Base-by-base conservation (phyloP, 129 eudicot genomes). In the Oenanthe sinensis region DNA sequence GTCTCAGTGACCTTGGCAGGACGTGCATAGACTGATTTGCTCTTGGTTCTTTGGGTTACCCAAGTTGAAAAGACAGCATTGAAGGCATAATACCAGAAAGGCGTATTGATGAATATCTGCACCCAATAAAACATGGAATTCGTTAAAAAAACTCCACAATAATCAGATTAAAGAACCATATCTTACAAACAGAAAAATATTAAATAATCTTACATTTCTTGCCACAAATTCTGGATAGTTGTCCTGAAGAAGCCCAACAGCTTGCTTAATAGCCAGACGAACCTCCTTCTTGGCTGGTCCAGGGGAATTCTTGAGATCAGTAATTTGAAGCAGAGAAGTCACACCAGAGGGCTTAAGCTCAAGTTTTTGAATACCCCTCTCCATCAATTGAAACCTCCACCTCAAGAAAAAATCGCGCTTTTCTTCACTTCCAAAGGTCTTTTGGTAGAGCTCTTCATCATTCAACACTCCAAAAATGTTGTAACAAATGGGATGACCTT, bases 201-300 rank as follows among this genome's bases (percentile, higher is more conserved):
- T 22, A 14, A 74, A 39, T 48, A 58, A 44, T 28, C 86, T 84
- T 81, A 93, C 98, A 84, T 93, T 90, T 80, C 87, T 93, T 8
- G 98, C 93, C 14, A 87, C 92, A 63, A 92, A 86, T 75, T 92
- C 97, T 7, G 97, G 97, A 75, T 92, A 92, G 63, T 92, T 92
- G 47, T 92, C 97, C 85, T 92, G 97, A 49, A 92, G 82, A 82
- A 92, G 84, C 46, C 84, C 87, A 63, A 92, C 79, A n/a, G 96
- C 93, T 65, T 90, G 91, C 76, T 92, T 86, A 2, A 89, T 85
- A 11, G 90, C 96, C 42, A 82, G 82, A 14, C 97, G 77, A 13
- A 85, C 87, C 71, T 90, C 97, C 74, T 88, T 84, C 78, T 88
- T 92, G 33, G 87, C 80, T 11, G 91, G 87, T 30, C 91, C 92